Base-by-base conservation (phyloP, 495 filamentous ascomycete genomes). In the Penicillium mononematosum region DNA sequence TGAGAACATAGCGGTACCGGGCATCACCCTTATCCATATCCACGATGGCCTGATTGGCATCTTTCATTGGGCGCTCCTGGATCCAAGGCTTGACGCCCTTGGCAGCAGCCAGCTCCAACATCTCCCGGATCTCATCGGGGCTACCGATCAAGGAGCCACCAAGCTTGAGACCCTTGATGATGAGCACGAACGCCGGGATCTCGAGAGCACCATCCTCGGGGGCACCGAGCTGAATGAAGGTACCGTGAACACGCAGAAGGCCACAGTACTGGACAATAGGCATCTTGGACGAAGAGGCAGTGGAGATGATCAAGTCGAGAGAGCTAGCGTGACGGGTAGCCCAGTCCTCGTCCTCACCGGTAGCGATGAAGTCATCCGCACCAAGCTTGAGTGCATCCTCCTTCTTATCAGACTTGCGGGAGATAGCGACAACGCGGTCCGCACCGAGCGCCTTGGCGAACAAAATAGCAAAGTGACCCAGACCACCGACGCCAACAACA, bases 381-480 rank as follows among this genome's bases (percentile, higher is more conserved):
- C 78, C 77, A 44, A 81, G 70, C 70, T 86, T 83, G 56, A 84
- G 31, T 4, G 84, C 88, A 70, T 96, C 91, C 0, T 77, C 84
- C 55, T 78, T 81, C 79, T 96, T 96, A 51, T 66, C 66, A 0
- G 69, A 70, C 51, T 81, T 83, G 39, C 92, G 84, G 24, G 86
- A 91, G 61, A 96, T 91, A 16, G 84, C 91, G n/a, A 92, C 85
- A 5, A 96, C 85, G 64, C 82, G 82, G 46, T 92, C 88, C 1
- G 86, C 85, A 10, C 88, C 88, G 24, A 96, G 71, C 0, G 90
- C 91, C 53, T 78, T 79, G 7, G 80, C 78, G 61, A 79, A 86
- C 31, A 87, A 70, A 19, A 86, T 66, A 22, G 76, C 86, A 44
- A 88, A 84, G 64, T 88, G 88, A 3, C 91, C 91, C 0, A 96